phyloP scores from a whole-genome alignment of 768 basidiomycete species.

The Crepidotus variabilis region DNA sequence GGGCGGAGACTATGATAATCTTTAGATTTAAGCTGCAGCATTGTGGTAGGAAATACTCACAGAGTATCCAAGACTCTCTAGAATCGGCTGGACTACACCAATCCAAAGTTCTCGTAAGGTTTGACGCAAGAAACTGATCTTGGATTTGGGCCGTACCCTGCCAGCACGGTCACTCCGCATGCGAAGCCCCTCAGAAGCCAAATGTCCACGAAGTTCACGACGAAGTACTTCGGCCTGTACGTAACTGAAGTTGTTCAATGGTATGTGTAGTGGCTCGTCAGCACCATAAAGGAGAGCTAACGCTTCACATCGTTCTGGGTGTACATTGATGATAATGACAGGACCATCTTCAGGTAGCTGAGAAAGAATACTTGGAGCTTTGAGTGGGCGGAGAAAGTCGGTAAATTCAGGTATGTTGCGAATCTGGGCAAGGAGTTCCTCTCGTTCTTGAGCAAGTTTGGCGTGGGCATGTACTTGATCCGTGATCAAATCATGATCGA shows the following conservation, averaged over 20 bases:
- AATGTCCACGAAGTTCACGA: not conserved
- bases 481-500: slow-evolving; percentile 14
- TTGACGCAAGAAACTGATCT: not conserved
- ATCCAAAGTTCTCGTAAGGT: not conserved
- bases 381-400: slow-evolving; percentile 14
- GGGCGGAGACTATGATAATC: not conserved
- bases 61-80: not conserved
- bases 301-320: slow-evolving; percentile 17
- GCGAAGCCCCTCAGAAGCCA: not conserved
- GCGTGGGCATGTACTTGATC: slow-evolving; percentile 10
- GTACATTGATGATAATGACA: slow-evolving; percentile 18
- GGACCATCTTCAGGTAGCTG: slow-evolving; percentile 10
- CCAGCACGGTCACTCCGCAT: not conserved
- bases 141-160: not conserved
- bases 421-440: slow-evolving; percentile 9
- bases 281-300: slow-evolving; percentile 7
- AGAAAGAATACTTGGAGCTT: not conserved
- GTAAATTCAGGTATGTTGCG: slow-evolving; percentile 11
- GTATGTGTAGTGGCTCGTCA: slow-evolving; percentile 9
- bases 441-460: slow-evolving; percentile 15
- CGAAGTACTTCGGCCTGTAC: slow-evolving; percentile 3
- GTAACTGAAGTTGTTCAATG: slow-evolving; percentile 4
- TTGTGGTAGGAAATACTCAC: not conserved
- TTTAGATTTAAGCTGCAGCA: not conserved
- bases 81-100: not conserved